These are phyloP conservation scores for Pseudogymnoascus sp. DNA, from an alignment of 2,329 filamentous ascomycete genomes.

Conservation along the genomic window DNA sequence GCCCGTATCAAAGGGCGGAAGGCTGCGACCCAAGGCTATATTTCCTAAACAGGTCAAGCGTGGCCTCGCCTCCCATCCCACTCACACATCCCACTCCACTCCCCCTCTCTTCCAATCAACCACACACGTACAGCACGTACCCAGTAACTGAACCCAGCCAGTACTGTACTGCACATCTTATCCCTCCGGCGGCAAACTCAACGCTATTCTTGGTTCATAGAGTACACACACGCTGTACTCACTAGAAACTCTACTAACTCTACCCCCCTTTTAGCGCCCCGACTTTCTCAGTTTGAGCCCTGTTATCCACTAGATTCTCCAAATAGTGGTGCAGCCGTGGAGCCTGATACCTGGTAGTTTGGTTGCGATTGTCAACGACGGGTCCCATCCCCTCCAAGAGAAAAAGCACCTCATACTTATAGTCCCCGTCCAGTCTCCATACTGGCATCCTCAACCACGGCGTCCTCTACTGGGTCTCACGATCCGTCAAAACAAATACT, in stretches of 20 bases:
- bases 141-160: no score
- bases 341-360: conserved; percentile 2
- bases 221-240: background rate
- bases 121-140: background rate
- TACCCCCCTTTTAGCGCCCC: background rate
- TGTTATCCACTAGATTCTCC: background rate
- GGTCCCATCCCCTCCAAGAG: background rate
- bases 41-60: background rate
- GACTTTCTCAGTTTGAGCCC: background rate
- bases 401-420: background rate
- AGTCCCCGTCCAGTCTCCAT: conserved; percentile 9
- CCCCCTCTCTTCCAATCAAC: conserved; percentile 6
- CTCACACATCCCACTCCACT: background rate
- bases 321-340: conserved; percentile 2
- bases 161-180: background rate
- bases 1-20: background rate
- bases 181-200: background rate
- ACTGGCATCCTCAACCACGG: conserved; percentile 23
- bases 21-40: background rate
- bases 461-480: conserved; percentile 26
- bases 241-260: background rate
- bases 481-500: conserved; percentile 25
- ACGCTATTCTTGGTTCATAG: conserved; percentile 2
- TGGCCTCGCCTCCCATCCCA: background rate
- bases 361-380: conserved; percentile 4